Percentiles rank a stretch among this genome's conserved stretches.
Conservation (phyloP, 176 grass and related monocot genomes). For the maize (Zea mays) region Zm-B73-REFERENCE-NAM-5.0 NC_050097.1:187562501-187563000, state of each 20-base stretch:
- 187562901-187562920: neutral
- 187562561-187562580: neutral
- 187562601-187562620: conserved; percentile 40
- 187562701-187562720: neutral
- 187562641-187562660: neutral
- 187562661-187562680: conserved; percentile 46
- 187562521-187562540: neutral
- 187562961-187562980: neutral
- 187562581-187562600: neutral
- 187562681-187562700: conserved; percentile 21
- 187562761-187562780: neutral
- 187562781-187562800: neutral
- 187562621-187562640: conserved; percentile 8
- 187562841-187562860: neutral
- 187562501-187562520: neutral
- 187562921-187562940: neutral
- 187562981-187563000: conserved; percentile 2
- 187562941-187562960: neutral
- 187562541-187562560: conserved; percentile 12
- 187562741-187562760: neutral
- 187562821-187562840: neutral
- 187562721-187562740: neutral
- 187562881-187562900: neutral
- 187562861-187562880: neutral
- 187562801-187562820: conserved; percentile 26